Evolutionary conservation across 768 basidiomycete species (phyloP), one percentile per base, ranked within the genome.

Genomic region (Phanerodontia chrysosporium): DNA sequence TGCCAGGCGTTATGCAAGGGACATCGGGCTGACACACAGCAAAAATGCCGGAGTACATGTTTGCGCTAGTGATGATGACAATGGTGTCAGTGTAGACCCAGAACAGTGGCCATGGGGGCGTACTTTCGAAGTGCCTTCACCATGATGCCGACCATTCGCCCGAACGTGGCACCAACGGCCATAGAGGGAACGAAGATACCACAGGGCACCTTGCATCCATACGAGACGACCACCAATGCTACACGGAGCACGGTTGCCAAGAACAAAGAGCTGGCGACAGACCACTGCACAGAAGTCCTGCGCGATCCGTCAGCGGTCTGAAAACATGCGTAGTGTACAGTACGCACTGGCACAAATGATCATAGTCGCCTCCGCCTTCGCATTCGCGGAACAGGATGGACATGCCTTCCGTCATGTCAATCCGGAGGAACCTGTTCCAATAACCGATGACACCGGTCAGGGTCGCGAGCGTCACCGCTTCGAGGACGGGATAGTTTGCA

Each of bases 161-260:
- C 97, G 68, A 98, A 98, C 0, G 92, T 90, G 3, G 97, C 97
- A 39, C 97, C 97, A 57, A 98, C 87, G 0, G 96, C 97, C 97
- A 99, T 98, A 2, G 95, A 97, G 1, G 97, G 97, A 0, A 99
- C 92, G 65, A 99, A 99, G 64, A 99, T 99, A 25, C 97, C 97
- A 12, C 92, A 92, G 1, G 97, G 97, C 0, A 99, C 97, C 71
- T 94, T 98, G 68, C 87, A 91, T 0, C 97, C 97, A 70, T 98
- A 99, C 2, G 93, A 94, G 24, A 98, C 75, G 22, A 98, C 83
- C 49, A 98, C 92, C 48, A 98, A 78, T 10, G 83, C 87, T 22
- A 83, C 90, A 3, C 96, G 86, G 57, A 98, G 86, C 55, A 97
- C 80, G 4, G 95, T 96, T 0, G 96, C 97, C 4, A 98, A 78